Evolutionary conservation across 108 stramenopile genomes (phyloP), one percentile per base, ranked within the genome.

Genomic region (Schizochytrium sp.): DNA sequence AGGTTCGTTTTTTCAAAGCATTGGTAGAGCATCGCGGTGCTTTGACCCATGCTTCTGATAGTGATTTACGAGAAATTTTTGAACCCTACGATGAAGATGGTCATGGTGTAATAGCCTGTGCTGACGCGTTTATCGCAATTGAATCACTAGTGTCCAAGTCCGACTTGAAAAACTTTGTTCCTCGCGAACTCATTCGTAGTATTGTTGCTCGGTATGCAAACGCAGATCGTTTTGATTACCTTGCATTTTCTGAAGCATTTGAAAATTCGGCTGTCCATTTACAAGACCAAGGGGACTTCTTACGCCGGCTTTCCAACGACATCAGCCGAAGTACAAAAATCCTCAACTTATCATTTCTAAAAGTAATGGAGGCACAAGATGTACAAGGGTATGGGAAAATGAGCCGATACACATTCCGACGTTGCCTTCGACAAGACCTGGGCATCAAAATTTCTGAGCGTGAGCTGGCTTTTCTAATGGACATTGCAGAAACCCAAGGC

Each of bases 191-290:
- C 28, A 55, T 83, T 47, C 76, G 53, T 15, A 83, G 47, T 42
- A 53, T 55, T 40, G 50, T 50, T 5, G 28, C 47, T 13, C 12
- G 53, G 5, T 55, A 83, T 10, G 76, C 76, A 10, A 28, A 56
- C 10, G 76, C 15, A 53, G 76, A 83, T 38, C 76, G 55, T n/a
- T 55, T 83, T 38, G 76, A 83, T 53, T 83, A 83, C 47, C 47
- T 83, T 50, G 47, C 76, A 3, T 83, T 83, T 50, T 83, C 50
- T 28, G 47, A 50, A 46, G 76, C 47, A 56, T 83, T 55, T 28
- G 64, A 69, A 7, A 12, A 69, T 15, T 69, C 64, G 19, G 64
- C 64, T 0, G 64, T 69, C 0, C 64, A 69, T 44, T 10, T 69
- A 5, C 42, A 38, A 38, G 64, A 69, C 15, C 64, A 69, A 8